Evolutionary conservation across 1,284 basidiomycete genomes (phyloP).

Genomic region (Peniophora sp.): DNA sequence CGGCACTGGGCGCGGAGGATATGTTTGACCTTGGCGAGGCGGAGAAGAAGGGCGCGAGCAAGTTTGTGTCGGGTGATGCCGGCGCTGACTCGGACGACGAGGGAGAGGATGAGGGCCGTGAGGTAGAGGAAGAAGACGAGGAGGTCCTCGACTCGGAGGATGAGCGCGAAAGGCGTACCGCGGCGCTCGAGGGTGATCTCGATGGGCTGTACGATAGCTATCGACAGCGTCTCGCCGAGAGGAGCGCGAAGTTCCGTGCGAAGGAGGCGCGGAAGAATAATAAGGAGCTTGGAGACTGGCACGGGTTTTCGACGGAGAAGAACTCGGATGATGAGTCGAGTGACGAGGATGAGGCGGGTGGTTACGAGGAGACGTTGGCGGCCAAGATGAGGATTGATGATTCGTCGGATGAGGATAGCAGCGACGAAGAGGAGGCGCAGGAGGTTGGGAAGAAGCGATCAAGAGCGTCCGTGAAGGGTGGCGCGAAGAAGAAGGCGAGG

Average conservation of each 20-base stretch:
- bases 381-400: conserved; percentile 55
- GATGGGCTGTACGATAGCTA: conserved; percentile 89
- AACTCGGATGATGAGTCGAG: conserved; percentile 39
- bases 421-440: conserved; percentile 36
- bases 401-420: conserved; percentile 50
- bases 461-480: conserved; percentile 23
- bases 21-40: conserved; percentile 77
- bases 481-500: conserved; percentile 31
- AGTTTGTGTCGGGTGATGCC: conserved; percentile 31
- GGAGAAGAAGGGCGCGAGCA: conserved; percentile 40
- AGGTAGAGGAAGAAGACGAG: conserved; percentile 37
- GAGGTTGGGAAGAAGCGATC: conserved; percentile 33
- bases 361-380: conserved; percentile 68
- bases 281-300: conserved; percentile 67
- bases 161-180: conserved; percentile 58
- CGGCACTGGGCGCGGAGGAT: conserved; percentile 71
- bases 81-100: conserved; percentile 30
- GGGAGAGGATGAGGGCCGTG: conserved; percentile 22
- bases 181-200: conserved; percentile 75
- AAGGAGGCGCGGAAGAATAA: conserved; percentile 77
- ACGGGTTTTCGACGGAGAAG: conserved; percentile 50
- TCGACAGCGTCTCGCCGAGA: conserved; percentile 73
- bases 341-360: conserved; percentile 47
- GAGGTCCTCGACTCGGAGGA: conserved; percentile 60
- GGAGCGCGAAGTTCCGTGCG: conserved; percentile 87